Evolutionary conservation across 192 early-diverging fungal genomes (phyloP).

Genomic region (Chytriomyces sp.): DNA sequence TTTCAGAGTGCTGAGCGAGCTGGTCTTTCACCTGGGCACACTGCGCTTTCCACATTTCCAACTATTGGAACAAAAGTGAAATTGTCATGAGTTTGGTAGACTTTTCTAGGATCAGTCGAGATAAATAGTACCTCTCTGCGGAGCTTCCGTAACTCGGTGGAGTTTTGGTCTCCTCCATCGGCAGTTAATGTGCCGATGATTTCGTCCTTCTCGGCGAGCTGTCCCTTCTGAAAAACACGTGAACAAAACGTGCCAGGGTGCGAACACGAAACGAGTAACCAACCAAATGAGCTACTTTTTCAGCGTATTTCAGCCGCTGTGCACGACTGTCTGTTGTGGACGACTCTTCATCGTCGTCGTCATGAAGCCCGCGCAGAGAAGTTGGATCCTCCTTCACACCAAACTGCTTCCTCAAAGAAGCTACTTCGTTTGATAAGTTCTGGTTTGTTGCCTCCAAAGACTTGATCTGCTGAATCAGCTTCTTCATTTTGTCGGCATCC

Average conservation of each 20-base stretch:
- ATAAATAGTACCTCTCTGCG: conserved; percentile 20
- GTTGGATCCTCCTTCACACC: conserved; percentile 13
- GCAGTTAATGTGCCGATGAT: conserved; percentile 43
- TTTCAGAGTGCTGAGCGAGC: conserved; percentile 12
- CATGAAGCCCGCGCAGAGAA: neutral
- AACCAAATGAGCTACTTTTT: conserved; percentile 27
- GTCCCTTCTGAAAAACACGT: neutral
- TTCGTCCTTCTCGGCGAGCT: conserved; percentile 40
- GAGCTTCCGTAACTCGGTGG: conserved; percentile 36
- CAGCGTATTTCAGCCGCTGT: neutral
- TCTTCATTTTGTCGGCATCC: conserved; percentile 36
- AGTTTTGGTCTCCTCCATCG: conserved; percentile 24
- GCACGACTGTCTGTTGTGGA: neutral
- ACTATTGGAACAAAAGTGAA: conserved; percentile 1
- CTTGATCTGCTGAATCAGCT: conserved; percentile 14
- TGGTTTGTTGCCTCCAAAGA: conserved; percentile 40
- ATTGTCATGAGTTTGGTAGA: neutral
- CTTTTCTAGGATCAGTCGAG: neutral
- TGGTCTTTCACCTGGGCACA: conserved; percentile 42
- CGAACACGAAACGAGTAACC: neutral
- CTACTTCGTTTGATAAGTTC: conserved; percentile 31
- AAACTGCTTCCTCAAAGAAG: conserved; percentile 16
- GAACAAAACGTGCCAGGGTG: neutral
- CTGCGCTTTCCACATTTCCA: conserved; percentile 48
- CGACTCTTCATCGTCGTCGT: neutral